Base-by-base conservation (phyloP, 2,329 filamentous ascomycete species). In the Blumeria graminis region DNA sequence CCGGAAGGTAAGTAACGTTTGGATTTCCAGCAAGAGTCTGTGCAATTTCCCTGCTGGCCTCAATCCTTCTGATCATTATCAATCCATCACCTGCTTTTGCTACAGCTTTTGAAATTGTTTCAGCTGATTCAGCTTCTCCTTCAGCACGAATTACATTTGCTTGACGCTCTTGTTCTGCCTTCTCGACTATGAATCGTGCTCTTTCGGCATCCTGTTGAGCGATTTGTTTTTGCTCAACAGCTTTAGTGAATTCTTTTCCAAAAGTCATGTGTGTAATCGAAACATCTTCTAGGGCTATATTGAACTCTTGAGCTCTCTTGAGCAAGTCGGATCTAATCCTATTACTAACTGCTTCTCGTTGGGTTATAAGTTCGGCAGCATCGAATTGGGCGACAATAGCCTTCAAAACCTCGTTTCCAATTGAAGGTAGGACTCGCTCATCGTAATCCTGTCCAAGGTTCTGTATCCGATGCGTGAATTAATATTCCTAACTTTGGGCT, bases 241-340 rank as follows among this genome's bases (percentile, higher is more conserved):
- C 92, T 71, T 86, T 86, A 59, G 92, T 98, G 76, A 98, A 98
- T 72, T 98, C 92, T 71, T 90, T 90, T 64, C 92, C 92, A 69
- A 98, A 98, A 56, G 92, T 98, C 92, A 98, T 98, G 77, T 98
- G 92, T 60, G 92, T 98, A 71, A 98, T 98, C 68, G 87, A 94
- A 59, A 98, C 92, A 68, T 98, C 92, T 72, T 98, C 92, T 56
- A 98, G 86, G 33, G 88, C 87, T 68, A 98, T 98, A 76, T 98
- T 94, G 81, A 98, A 98, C 71, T 98, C 92, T 66, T 82, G 74
- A 52, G 92, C 92, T 66, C 92, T 89, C 74, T 84, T 88, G 68
- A 92, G 82, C 54, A 98, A 81, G 69, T 98, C 92, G 64, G 78
- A 77, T 59, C 86, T 88, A 75, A 98, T 98, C 65, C 89, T 85